Evolutionary conservation across 2,329 filamentous ascomycete genomes (phyloP).

Genomic region (Paecilomyces dactylethromorphus): DNA sequence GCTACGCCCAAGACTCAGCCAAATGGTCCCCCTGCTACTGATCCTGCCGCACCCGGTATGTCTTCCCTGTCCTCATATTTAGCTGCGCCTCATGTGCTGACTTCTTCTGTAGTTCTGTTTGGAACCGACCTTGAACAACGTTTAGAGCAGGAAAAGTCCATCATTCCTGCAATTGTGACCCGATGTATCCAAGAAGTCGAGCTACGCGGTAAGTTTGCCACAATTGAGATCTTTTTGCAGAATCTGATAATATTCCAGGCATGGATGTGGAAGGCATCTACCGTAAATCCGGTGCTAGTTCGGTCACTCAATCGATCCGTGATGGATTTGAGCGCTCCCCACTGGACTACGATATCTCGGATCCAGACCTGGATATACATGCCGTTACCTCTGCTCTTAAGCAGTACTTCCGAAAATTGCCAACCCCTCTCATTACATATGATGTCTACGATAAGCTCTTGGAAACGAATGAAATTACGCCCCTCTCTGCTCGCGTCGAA

Average conservation of each 20-base stretch:
- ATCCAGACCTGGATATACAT: conserved; percentile 89
- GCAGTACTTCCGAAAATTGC: conserved; percentile 93
- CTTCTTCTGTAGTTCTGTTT: conserved; percentile 55
- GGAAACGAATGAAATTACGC: conserved; percentile 58
- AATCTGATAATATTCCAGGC: conserved; percentile 27
- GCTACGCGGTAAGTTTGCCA: conserved; percentile 57
- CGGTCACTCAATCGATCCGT: conserved; percentile 82
- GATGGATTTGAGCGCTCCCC: conserved; percentile 78
- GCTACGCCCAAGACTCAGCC: conserved; percentile 33
- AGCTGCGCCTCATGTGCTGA: background rate
- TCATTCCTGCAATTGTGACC: conserved; percentile 84
- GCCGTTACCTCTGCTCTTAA: conserved; percentile 93
- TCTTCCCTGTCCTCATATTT: conserved; percentile 1
- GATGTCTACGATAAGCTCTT: conserved; percentile 86
- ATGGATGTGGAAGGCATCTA: conserved; percentile 99
- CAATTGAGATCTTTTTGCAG: background rate
- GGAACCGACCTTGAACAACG: conserved; percentile 83
- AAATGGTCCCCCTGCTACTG: conserved; percentile 37
- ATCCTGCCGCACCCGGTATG: conserved; percentile 35
- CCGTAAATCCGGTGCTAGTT: conserved; percentile 89
- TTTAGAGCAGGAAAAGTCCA: conserved; percentile 78
- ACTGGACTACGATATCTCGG: conserved; percentile 82
- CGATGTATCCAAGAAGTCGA: conserved; percentile 97
- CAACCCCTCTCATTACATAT: conserved; percentile 81
- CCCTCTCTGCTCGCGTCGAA: conserved; percentile 60